Evolutionary conservation across 2,329 filamentous ascomycete genomes (phyloP).

Genomic region (Drechslerella stenobrocha): DNA sequence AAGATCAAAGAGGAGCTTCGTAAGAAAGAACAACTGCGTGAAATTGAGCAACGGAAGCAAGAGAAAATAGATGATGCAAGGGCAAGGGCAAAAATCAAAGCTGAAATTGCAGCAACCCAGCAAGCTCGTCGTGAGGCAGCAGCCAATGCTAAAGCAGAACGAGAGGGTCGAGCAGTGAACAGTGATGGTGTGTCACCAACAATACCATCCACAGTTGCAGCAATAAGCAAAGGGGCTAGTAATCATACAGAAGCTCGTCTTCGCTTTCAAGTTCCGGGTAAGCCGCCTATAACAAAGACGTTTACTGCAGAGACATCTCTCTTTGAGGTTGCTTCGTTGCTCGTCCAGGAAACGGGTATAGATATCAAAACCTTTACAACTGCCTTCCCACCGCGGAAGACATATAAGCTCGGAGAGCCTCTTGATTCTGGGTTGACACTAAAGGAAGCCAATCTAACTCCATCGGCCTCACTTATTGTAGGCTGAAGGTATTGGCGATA

Average conservation of each 20-base stretch:
- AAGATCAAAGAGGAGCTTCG: constrained; percentile 86
- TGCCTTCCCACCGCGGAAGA: constrained; percentile 79
- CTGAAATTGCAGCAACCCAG: constrained; percentile 93
- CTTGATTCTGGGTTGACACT: constrained; percentile 84
- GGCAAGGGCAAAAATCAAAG: constrained; percentile 84
- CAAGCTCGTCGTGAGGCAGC: constrained; percentile 82
- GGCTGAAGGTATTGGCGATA: too few species aligned
- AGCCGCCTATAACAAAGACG: constrained; percentile 80
- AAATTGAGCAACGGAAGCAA: constrained; percentile 79
- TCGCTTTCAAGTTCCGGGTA: constrained; percentile 67
- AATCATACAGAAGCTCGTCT: constrained; percentile 71
- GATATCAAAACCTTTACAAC: constrained; percentile 76
- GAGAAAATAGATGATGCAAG: constrained; percentile 85
- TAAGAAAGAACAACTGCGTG: constrained; percentile 88
- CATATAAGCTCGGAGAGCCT: constrained; percentile 65
- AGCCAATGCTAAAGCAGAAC: constrained; percentile 78
- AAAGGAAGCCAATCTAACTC: constrained; percentile 86
- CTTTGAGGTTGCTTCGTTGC: constrained; percentile 81
- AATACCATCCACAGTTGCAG: constrained; percentile 59
- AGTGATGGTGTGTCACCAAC: constrained; percentile 55
- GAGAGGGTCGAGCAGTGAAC: constrained; percentile 70
- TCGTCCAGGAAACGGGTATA: constrained; percentile 71
- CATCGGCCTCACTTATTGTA: constrained; percentile 89
- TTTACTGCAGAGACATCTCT: constrained; percentile 86
- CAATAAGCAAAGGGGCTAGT: constrained; percentile 64